phyloP scores from a whole-genome alignment of 2,329 filamentous ascomycete genomes.

The Emmonsia crescens region DNA sequence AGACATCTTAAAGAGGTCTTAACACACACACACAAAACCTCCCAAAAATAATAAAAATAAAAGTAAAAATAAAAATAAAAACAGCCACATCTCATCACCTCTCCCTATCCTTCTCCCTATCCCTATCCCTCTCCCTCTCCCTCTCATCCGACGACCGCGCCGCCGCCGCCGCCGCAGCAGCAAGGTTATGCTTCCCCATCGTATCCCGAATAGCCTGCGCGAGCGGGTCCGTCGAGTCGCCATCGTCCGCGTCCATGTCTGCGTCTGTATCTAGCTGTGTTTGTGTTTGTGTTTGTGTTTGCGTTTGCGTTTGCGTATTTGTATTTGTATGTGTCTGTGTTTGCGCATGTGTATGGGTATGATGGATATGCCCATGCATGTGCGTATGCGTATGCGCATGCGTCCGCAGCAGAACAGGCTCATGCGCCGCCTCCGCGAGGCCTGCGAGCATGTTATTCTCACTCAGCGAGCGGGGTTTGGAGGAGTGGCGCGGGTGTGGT shows the following conservation, averaged over 20 bases:
- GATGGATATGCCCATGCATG: too few species aligned
- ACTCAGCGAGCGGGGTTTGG: constrained; percentile 20
- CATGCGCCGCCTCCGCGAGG: neutral
- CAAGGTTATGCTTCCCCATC: constrained; percentile 25
- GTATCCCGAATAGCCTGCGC: constrained; percentile 35
- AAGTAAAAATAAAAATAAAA: too few species aligned
- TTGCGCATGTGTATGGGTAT: constrained; percentile 12
- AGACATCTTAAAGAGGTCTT: too few species aligned
- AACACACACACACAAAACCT: too few species aligned
- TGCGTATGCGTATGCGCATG: neutral
- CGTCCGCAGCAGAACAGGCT: neutral
- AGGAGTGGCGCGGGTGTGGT: constrained; percentile 15
- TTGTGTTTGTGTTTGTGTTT: constrained; percentile 13
- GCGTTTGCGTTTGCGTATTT: constrained; percentile 4
- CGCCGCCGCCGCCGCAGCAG: neutral
- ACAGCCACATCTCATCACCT: neutral
- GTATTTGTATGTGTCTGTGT: neutral
- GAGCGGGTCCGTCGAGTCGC: constrained; percentile 30
- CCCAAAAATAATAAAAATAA: too few species aligned
- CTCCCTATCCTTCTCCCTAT: constrained; percentile 2
- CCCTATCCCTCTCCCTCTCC: neutral
- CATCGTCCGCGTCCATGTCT: constrained; percentile 17
- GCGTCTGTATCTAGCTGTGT: constrained; percentile 17
- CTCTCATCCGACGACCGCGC: neutral
- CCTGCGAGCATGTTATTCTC: neutral